Conservation (phyloP, 2,329 filamentous ascomycete species). For the Aureobasidium subglaciale region DNA sequence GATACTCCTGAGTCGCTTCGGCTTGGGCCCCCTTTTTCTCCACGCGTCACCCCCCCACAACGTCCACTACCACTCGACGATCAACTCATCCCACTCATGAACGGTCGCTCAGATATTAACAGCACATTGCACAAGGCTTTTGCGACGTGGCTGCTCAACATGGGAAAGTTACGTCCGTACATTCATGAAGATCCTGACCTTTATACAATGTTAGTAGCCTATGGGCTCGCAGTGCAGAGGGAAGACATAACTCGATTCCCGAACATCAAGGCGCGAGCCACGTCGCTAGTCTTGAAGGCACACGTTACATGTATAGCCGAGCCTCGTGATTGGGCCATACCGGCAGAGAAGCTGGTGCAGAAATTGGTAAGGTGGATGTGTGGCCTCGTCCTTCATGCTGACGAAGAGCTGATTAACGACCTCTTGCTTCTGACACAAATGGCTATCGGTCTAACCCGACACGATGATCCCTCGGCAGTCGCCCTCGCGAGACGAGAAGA, state of each 20-base stretch:
- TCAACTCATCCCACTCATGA: neutral
- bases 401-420: neutral
- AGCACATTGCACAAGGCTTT: neutral
- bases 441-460: neutral
- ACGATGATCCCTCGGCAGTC: neutral
- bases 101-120: neutral
- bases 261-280: conserved; percentile 9
- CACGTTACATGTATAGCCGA: neutral
- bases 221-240: neutral
- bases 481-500: neutral
- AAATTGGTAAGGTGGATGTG: conserved; percentile 12
- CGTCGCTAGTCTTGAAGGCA: neutral
- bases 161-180: neutral
- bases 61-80: neutral
- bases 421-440: neutral
- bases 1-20: conserved; percentile 1
- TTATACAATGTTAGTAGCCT: conserved; percentile 1
- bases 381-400: neutral
- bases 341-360: neutral
- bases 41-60: neutral
- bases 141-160: conserved; percentile 4
- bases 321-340: neutral
- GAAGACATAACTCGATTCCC: neutral
- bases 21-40: neutral
- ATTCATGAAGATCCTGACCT: conserved; percentile 1